Base-by-base conservation (phyloP, 345 rosid species). In the Odontarrhena argentea region DNA sequence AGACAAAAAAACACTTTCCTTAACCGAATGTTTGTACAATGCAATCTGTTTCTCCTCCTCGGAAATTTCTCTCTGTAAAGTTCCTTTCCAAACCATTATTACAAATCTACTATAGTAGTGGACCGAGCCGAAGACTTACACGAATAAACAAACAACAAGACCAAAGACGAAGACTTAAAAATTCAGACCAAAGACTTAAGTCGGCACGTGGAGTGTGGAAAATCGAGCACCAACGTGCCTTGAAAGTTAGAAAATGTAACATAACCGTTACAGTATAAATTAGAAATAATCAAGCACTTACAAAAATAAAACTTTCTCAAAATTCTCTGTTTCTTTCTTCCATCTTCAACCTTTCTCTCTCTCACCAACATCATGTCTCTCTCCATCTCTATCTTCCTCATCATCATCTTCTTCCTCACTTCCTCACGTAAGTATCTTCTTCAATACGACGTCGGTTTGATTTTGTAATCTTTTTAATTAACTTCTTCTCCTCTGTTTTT, bases 391-490 rank as follows among this genome's bases (percentile, higher is more conserved):
- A 63, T 76, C 77, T 64, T 37, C 67, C 52, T 85, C 68, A 38
- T 80, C 67, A 71, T 76, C 47, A 37, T 76, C 18, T 77, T 59
- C 0, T 45, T 60, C 18, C 15, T 78, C 62, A 60, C 11, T 57
- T 71, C 75, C 50, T 80, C 84, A 53, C 41, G 96, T 89, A 78
- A 83, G 83, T 65, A 13, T 30, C 68, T 48, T 43, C 66, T 24
- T 13, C 13, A 38, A 7, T 14, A 50, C 67, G 62, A 44, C 52
- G 48, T 14, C 38, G 67, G 37, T 68, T 74, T 45, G 2, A 1
- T 22, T 34, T n/a, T n/a, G n/a, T n/a, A n/a, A n/a, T n/a, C n/a
- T n/a, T 12, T 65, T 35, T 5, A 35, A 41, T 55, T 60, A 41
- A 47, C 28, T 1, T 55, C 44, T 32, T 46, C 6, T 50, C 32